Percentiles rank a stretch among this genome's conserved stretches.
Conservation (phyloP, 257 asterid genomes). For the Primulina huaijiensis region DNA sequence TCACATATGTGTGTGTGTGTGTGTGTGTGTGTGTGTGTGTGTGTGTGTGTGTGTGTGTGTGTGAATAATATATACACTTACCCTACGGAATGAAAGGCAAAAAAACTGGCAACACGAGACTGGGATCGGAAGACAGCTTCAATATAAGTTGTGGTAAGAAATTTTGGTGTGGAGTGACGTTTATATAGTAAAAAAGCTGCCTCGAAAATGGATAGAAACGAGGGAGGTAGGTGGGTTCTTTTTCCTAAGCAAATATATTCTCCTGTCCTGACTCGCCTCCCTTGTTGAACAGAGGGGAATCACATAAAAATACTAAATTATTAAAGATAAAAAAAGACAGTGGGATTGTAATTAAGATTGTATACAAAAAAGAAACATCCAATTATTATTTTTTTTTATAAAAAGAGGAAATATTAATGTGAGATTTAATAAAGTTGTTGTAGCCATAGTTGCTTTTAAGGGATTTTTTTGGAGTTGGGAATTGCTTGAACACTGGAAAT, state of each 20-base stretch:
- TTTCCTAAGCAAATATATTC: constrained; percentile 31
- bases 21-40: too few species aligned
- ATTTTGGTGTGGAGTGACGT: constrained; percentile 31
- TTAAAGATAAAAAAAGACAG: constrained; percentile 16
- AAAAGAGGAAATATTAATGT: constrained; percentile 38
- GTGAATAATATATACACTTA: not conserved
- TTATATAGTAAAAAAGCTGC: constrained; percentile 45
- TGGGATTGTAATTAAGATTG: constrained; percentile 20
- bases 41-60: too few species aligned
- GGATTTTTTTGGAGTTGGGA: constrained; percentile 42
- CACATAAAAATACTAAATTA: constrained; percentile 29
- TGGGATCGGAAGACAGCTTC: too few species aligned
- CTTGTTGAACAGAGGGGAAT: constrained; percentile 38
- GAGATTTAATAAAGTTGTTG: constrained; percentile 62
- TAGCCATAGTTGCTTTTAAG: constrained; percentile 51
- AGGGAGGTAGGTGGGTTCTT: constrained; percentile 34
- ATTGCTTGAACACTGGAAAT: constrained; percentile 49
- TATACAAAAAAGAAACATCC: too few species aligned
- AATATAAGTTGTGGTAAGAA: not conserved
- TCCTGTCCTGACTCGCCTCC: constrained; percentile 26
- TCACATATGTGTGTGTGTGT: too few species aligned
- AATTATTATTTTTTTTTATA: not conserved
- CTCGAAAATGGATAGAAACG: constrained; percentile 37
- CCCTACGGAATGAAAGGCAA: not conserved
- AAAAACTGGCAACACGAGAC: not conserved